Evolutionary conservation across 306 rosid genomes (phyloP), one percentile per base, ranked within the genome.

Genomic region (Echinosophora koreensis): DNA sequence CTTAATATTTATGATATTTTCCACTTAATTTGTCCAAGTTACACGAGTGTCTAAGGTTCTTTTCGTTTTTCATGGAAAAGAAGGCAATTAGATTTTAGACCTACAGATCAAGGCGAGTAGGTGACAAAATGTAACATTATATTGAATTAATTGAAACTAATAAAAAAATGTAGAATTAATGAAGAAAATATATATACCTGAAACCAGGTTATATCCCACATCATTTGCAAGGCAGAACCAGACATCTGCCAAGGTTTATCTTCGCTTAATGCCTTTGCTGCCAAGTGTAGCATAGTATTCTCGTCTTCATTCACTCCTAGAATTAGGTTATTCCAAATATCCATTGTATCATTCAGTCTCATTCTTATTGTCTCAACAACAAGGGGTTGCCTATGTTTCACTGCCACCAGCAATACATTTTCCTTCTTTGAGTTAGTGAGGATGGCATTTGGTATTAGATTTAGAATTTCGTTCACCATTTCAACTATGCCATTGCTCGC

Each of bases 121-220:
- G 38, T 34, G 38, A 34, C 38, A 34, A 3, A 34, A 5, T 34
- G 38, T 34, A 3, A 56, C 22, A 55, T 18, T 28, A 28, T 28
- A 1, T 28, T 28, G 30, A 28, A 28, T 28, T 28, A 28, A 28
- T 28, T 28, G 2, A 28, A 28, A 28, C 30, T 28, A 28, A 28
- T 2, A 28, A 28, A 28, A 2, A 0, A 63, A n/a, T n/a, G 34
- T 38, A 47, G 13, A 47, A 47, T 11, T 8, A 42, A 27, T 28
- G 3, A 12, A 5, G 37, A n/a, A 11, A 37, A 0, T 17, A 6
- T 37, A 11, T 6, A 39, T 79, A 84, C 86, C 86, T 82, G 69
- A 69, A 66, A 86, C 90, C 90, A 86, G 38, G 81, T 84, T 5
- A 86, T 70, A 41, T 86, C 87, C 89, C 85, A 83, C 68, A 77